Percentiles rank a stretch among this genome's conserved stretches.
These are phyloP conservation scores for Castanospermum australe DNA, from an alignment of 306 rosid species.

Conservation along the genomic window DNA sequence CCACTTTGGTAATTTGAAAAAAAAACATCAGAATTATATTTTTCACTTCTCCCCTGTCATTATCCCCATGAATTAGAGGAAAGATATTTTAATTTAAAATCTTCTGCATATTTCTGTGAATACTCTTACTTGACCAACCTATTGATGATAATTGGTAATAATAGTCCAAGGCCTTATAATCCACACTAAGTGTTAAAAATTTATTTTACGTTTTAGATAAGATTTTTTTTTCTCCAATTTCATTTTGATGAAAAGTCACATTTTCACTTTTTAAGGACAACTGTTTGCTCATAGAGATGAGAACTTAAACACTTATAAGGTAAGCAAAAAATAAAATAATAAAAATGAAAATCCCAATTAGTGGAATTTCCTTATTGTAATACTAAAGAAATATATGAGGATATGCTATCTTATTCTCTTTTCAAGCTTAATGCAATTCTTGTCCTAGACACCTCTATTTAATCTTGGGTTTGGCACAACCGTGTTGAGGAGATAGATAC, in stretches of 20 bases:
- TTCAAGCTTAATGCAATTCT: neutral
- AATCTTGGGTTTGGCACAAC: neutral
- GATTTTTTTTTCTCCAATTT: neutral
- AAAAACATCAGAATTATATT: neutral
- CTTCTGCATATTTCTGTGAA: neutral
- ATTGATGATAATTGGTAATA: neutral
- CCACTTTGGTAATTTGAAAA: neutral
- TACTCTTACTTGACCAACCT: neutral
- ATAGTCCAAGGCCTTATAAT: neutral
- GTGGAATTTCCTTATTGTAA: neutral
- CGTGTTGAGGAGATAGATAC: neutral
- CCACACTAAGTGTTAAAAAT: neutral
- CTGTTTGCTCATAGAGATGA: neutral
- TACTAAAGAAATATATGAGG: too few species aligned
- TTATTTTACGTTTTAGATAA: neutral
- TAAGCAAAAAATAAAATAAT: neutral
- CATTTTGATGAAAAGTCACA: neutral
- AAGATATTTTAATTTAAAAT: neutral
- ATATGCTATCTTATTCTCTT: neutral
- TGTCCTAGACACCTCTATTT: neutral
- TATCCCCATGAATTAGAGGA: neutral
- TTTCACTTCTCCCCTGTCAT: neutral
- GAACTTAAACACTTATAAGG: neutral
- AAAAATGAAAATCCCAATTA: neutral
- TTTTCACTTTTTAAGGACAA: neutral